Base-by-base conservation (phyloP, 2,329 filamentous ascomycete genomes). In the Apiospora malaysiana region DNA sequence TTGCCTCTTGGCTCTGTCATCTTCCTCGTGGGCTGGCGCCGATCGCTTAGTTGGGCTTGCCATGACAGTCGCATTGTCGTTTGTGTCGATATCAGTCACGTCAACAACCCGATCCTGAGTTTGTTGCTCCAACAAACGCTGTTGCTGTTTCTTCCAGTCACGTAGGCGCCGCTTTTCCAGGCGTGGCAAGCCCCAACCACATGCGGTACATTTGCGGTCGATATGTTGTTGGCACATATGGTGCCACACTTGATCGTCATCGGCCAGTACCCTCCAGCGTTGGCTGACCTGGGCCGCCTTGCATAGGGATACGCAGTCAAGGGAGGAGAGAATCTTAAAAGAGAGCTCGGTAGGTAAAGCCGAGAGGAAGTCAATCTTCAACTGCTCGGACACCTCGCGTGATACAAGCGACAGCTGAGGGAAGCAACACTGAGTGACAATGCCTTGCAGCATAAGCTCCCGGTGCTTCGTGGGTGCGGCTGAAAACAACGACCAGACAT, bases 401-500 rank as follows among this genome's bases (percentile, higher is more conserved):
- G 95, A 96, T 71, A 99, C 92, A 75, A 93, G 95, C 43, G 96
- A 98, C 8, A 99, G 89, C 78, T 99, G 96, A 1, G 96, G 95
- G 78, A 99, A 98, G 83, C 96, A 99, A 82, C 95, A 98, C 81
- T 98, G 95, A 0, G 95, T 93, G 72, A 99, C 91, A 77, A 99
- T 95, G 75, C 96, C 96, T 80, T 97, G 94, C 9, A 99, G 88
- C 93, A 99, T 98, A 72, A 99, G 88, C 74, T 97, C 95, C 76
- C 96, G 92, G 78, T 98, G 95, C 80, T 97, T 97, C 12, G 94
- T 89, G 0, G 96, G 96, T 0, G 96, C 95, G 49, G 96, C 96
- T 0, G 95, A 98, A 85, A 99, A 99, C 66, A 98, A 87, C 0
- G 95, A 97, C 96, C 96, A 99, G 70, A 98, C 95, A 78, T 98